phyloP scores from a whole-genome alignment of 345 rosid genomes.

The Arabidopsis thaliana region DNA sequence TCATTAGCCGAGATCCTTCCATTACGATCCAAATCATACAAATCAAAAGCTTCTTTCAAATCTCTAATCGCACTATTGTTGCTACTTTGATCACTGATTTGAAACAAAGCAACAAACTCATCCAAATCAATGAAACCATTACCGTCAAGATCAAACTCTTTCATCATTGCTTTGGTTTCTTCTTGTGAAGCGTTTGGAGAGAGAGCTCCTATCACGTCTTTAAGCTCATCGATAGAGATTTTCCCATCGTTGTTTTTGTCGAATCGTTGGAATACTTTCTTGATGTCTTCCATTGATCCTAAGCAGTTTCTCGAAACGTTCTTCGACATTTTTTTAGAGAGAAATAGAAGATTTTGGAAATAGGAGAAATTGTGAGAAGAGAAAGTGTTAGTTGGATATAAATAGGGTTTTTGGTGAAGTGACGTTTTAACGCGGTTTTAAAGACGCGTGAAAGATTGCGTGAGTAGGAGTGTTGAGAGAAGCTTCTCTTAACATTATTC shows the following conservation, averaged over 20 bases:
- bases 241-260: constrained; percentile 88
- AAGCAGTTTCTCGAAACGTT: constrained; percentile 28
- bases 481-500: not conserved
- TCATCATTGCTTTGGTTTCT: constrained; percentile 63
- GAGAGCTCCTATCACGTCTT: constrained; percentile 57
- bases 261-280: constrained; percentile 60
- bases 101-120: constrained; percentile 58
- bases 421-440: constrained; percentile 44
- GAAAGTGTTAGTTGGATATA: constrained; percentile 13
- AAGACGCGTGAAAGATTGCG: constrained; percentile 45
- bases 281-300: constrained; percentile 58
- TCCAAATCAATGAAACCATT: constrained; percentile 72
- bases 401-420: not conserved
- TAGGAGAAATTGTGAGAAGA: constrained; percentile 15
- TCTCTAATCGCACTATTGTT: constrained; percentile 43
- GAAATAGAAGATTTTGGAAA: not conserved
- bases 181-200: constrained; percentile 52
- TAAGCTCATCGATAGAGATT: constrained; percentile 71
- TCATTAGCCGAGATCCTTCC: constrained; percentile 73
- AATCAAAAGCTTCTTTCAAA: constrained; percentile 76
- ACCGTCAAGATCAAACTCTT: constrained; percentile 85
- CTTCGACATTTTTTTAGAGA: constrained; percentile 31
- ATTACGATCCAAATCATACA: constrained; percentile 74
- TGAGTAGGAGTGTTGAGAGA: not conserved
- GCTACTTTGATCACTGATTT: not conserved